Conservation (phyloP, 345 rosid genomes). For the Mallotus nudiflorus region DNA sequence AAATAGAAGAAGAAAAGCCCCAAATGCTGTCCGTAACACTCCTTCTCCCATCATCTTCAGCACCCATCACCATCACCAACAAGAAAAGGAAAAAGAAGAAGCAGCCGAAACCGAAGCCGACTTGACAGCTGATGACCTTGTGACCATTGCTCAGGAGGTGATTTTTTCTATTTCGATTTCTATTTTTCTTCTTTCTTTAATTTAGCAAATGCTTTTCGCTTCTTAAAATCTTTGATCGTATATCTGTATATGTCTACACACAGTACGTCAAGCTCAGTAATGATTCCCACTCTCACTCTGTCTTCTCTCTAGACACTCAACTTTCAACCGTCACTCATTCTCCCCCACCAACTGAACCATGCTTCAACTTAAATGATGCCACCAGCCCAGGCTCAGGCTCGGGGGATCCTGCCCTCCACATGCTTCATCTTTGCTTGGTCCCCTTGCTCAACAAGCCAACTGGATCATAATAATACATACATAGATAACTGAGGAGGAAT, state of each 20-base stretch:
- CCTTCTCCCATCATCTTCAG: too few species aligned
- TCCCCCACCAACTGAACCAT: too few species aligned
- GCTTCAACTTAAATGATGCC: slow-evolving; percentile 5
- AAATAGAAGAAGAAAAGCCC: slow-evolving; percentile 24
- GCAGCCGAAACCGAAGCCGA: slow-evolving; percentile 17
- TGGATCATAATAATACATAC: too few species aligned
- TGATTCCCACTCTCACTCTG: slow-evolving; percentile 12
- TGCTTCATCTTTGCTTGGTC: slow-evolving; percentile 58
- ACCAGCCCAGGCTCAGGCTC: slow-evolving; percentile 30
- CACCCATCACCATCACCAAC: too few species aligned
- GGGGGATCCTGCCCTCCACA: slow-evolving; percentile 53
- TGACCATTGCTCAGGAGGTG: slow-evolving; percentile 59
- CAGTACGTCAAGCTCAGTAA: slow-evolving; percentile 43
- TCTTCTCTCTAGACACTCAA: too few species aligned
- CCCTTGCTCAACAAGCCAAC: slow-evolving; percentile 50
- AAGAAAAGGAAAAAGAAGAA: too few species aligned
- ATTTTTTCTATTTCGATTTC: not conserved
- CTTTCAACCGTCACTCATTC: too few species aligned
- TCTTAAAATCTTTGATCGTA: not conserved
- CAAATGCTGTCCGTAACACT: not conserved
- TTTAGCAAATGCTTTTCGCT: not conserved
- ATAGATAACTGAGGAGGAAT: not conserved
- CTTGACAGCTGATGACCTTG: slow-evolving; percentile 50
- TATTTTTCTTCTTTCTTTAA: not conserved
- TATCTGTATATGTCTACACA: slow-evolving; percentile 15